These are phyloP conservation scores for Neurospora cerealis DNA, from an alignment of 495 filamentous ascomycete genomes.

Conservation along the genomic window DNA sequence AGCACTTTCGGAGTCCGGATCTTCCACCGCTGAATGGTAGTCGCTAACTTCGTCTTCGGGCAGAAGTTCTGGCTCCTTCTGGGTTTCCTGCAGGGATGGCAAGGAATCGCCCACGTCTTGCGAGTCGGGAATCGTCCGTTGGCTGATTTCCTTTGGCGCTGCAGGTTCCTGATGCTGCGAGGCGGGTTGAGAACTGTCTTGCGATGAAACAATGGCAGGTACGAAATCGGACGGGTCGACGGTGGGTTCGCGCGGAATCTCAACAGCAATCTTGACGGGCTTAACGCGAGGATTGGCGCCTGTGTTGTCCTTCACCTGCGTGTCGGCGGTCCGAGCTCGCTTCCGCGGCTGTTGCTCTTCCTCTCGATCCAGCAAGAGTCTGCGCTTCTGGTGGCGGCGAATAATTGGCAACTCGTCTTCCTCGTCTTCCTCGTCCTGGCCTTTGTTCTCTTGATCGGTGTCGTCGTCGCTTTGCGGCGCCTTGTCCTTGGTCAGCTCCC, in stretches of 20 bases:
- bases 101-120: conserved; percentile 12
- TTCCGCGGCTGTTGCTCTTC: neutral
- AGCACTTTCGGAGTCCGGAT: neutral
- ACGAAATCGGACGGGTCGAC: conserved; percentile 13
- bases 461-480: conserved; percentile 3
- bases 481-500: conserved; percentile 17
- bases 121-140: conserved; percentile 22
- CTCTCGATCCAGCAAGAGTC: neutral
- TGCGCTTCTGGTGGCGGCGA: neutral
- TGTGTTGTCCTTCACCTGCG: neutral
- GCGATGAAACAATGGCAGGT: neutral
- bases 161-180: neutral
- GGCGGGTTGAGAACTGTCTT: neutral
- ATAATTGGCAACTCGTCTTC: neutral
- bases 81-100: conserved; percentile 3
- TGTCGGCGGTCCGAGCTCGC: neutral
- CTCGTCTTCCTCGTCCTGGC: neutral
- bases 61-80: neutral
- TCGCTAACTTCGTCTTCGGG: neutral
- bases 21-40: neutral
- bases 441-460: neutral
- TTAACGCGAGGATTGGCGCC: neutral
- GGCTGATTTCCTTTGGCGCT: conserved; percentile 3
- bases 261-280: conserved; percentile 5
- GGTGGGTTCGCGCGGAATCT: conserved; percentile 2